Percentiles rank a stretch among this genome's conserved stretches.
Evolutionary conservation across 768 basidiomycete genomes (phyloP).

Genomic region (Pleurotus sapidus): DNA sequence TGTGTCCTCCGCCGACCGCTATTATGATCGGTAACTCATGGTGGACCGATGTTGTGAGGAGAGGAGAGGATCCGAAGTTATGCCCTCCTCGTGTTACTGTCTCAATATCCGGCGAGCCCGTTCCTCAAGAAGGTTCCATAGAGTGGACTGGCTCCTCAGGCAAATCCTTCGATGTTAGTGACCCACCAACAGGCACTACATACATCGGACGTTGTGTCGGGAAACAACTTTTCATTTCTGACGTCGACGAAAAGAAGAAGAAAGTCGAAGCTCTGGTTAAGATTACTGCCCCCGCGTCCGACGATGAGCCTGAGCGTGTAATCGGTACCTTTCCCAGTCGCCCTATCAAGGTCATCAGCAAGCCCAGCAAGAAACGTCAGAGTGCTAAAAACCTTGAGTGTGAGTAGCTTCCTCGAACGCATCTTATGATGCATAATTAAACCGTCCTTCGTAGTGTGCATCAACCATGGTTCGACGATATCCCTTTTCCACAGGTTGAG

Average conservation of each 20-base stretch:
- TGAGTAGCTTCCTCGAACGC: slow-evolving; percentile 40
- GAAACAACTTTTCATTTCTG: slow-evolving; percentile 93
- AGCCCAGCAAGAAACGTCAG: slow-evolving; percentile 96
- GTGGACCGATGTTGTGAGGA: slow-evolving; percentile 82
- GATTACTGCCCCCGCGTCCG: slow-evolving; percentile 76
- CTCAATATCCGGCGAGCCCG: slow-evolving; percentile 88
- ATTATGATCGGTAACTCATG: slow-evolving; percentile 93
- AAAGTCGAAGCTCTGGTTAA: slow-evolving; percentile 92
- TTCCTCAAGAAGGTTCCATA: slow-evolving; percentile 79
- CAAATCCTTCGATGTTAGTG: slow-evolving; percentile 77
- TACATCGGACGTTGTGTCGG: slow-evolving; percentile 93
- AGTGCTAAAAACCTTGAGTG: slow-evolving; percentile 91
- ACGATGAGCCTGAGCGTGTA: slow-evolving; percentile 78
- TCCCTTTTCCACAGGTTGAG: slow-evolving; percentile 95
- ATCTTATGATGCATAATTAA: slow-evolving; percentile 5
- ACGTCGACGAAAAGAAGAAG: slow-evolving; percentile 93
- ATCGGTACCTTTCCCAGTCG: slow-evolving; percentile 90
- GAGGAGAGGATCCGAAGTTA: slow-evolving; percentile 72
- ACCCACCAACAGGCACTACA: slow-evolving; percentile 79
- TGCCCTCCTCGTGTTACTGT: slow-evolving; percentile 81
- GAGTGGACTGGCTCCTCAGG: slow-evolving; percentile 88
- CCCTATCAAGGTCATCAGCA: slow-evolving; percentile 98
- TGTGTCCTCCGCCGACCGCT: slow-evolving; percentile 92
- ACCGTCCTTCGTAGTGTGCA: slow-evolving; percentile 61
- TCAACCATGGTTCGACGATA: slow-evolving; percentile 93